phyloP scores from a whole-genome alignment of 208 protist species.

The Crithidia sp. region DNA sequence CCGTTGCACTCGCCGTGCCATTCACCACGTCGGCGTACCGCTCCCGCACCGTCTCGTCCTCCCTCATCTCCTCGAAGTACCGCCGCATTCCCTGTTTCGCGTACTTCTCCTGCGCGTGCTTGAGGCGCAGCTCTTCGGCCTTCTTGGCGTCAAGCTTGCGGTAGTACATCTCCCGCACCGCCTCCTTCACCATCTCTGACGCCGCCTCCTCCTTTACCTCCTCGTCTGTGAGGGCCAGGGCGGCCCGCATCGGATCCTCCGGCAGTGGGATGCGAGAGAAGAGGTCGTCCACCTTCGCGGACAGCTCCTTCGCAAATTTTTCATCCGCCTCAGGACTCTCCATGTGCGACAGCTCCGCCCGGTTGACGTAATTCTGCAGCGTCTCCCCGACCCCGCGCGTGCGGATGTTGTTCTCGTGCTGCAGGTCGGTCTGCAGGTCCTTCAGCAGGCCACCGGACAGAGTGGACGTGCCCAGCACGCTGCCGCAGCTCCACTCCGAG shows the following conservation, averaged over 20 bases:
- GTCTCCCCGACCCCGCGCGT: constrained; percentile 57
- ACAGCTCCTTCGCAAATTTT: constrained; percentile 51
- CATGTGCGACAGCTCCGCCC: constrained; percentile 80
- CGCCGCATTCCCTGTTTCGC: constrained; percentile 27
- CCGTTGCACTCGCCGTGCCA: neutral
- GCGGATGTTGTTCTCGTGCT: constrained; percentile 50
- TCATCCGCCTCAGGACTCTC: constrained; percentile 84
- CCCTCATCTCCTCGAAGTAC: constrained; percentile 31
- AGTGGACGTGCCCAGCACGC: constrained; percentile 57
- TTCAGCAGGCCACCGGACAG: constrained; percentile 48
- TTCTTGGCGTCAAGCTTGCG: constrained; percentile 55
- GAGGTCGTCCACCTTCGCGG: constrained; percentile 61
- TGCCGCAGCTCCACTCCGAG: constrained; percentile 25
- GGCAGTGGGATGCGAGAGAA: constrained; percentile 79
- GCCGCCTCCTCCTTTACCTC: constrained; percentile 69
- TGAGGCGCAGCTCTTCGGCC: constrained; percentile 75
- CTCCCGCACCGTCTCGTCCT: constrained; percentile 12
- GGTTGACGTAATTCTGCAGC: constrained; percentile 52
- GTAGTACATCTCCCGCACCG: constrained; percentile 79
- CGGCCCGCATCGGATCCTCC: constrained; percentile 79
- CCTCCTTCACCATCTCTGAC: constrained; percentile 75
- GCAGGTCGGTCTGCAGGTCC: constrained; percentile 65
- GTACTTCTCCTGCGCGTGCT: constrained; percentile 55
- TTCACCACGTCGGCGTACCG: neutral
- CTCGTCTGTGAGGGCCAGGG: constrained; percentile 73